Evolutionary conservation across 306 rosid genomes (phyloP), one percentile per base, ranked within the genome.

Genomic region (Abrus pulchellus): DNA sequence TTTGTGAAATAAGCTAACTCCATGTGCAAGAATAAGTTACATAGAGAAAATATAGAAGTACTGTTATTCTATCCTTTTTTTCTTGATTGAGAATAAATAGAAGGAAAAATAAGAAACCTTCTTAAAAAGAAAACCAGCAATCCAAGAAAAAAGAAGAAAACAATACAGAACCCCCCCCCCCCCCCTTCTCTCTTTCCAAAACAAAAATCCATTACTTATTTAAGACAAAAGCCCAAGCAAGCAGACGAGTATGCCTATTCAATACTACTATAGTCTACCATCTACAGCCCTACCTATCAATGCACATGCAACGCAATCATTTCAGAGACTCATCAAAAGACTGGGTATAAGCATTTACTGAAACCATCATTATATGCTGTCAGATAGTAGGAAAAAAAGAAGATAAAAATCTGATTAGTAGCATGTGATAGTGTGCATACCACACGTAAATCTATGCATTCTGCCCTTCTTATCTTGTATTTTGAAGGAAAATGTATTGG

Each of bases 371-470:
- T 33, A 56, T n/a, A 56, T 68, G 79, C 9, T n/a, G 68, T 77
- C 74, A 78, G 50, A 67, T 9, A 44, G 13, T 81, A 59, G 72
- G 55, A 70, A 68, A 77, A 68, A 77, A 47, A 29, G 49, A 41
- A 43, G 43, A 43, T 45, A 49, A 47, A 60, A 74, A 49, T 79
- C 64, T 61, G 33, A 64, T 55, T 29, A 9, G 36, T 52, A 62
- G 61, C 52, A 68, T 49, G 75, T 20, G 38, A 68, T 65, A 83
- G 82, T 79, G 53, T 62, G 77, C 97, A 72, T 92, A 94, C 98
- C 97, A 60, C 96, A 94, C 43, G 90, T 84, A 89, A 94, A 94
- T 80, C 97, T 89, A 80, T 94, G 98, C 97, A 94, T 90, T 79
- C 97, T 86, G 54, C 97, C 98, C 85, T 83, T 90, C 86, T 86